These are phyloP conservation scores for Juncus inflexus DNA, from an alignment of 176 grass and related monocot species.

Conservation along the genomic window DNA sequence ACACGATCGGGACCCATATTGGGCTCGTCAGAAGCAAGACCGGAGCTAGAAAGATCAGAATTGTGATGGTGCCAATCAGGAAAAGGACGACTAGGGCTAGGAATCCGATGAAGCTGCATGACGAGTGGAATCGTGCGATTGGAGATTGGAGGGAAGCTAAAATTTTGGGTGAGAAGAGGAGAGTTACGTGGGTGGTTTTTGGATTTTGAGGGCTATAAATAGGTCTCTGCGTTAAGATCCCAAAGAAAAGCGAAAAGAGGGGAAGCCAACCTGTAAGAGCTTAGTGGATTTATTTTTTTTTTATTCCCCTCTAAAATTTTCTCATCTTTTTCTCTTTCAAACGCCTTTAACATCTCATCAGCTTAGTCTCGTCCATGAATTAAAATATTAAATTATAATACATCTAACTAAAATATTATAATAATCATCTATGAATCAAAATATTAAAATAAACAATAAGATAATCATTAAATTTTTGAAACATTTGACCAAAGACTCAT, in stretches of 20 bases:
- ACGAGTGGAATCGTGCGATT: slow-evolving; percentile 51
- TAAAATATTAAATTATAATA: too few species aligned
- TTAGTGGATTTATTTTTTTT: slow-evolving; percentile 21
- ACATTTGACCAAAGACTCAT: too few species aligned
- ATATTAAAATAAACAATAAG: too few species aligned
- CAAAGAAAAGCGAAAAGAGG: too few species aligned
- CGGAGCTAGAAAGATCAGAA: slow-evolving; percentile 50
- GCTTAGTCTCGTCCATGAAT: slow-evolving; percentile 5
- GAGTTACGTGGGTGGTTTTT: too few species aligned
- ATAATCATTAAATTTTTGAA: too few species aligned
- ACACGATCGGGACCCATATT: slow-evolving; percentile 43
- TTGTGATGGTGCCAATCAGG: slow-evolving; percentile 53
- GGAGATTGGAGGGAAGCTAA: slow-evolving; percentile 38
- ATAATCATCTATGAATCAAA: too few species aligned
- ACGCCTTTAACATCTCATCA: slow-evolving; percentile 39
- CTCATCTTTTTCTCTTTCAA: slow-evolving; percentile 53
- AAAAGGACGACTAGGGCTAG: slow-evolving; percentile 53
- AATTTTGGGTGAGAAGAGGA: slow-evolving; percentile 28
- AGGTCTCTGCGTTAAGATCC: too few species aligned
- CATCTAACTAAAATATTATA: too few species aligned
- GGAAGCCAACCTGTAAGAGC: too few species aligned
- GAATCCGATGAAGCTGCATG: slow-evolving; percentile 41
- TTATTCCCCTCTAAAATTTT: slow-evolving; percentile 41
- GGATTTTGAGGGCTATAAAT: too few species aligned
- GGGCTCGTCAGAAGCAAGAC: slow-evolving; percentile 55